Evolutionary conservation across 2,329 filamentous ascomycete genomes (phyloP).

Genomic region (Dichotomopilus funicola): DNA sequence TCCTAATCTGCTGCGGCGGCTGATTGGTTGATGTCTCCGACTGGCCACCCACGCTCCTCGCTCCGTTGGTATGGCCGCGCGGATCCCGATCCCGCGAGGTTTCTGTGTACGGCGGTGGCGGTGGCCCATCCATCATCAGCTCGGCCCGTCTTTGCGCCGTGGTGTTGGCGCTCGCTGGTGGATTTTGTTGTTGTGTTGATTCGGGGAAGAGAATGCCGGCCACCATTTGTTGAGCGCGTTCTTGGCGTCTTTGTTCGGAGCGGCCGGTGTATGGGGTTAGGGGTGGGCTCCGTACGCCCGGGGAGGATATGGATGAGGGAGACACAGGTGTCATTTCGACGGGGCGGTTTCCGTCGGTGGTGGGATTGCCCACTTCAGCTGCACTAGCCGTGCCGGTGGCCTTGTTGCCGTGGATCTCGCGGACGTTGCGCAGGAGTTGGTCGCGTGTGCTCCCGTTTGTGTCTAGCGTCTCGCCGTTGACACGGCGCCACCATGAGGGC

Average conservation of each 20-base stretch:
- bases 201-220: constrained; percentile 46
- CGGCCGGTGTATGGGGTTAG: constrained; percentile 34
- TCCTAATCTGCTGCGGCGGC: constrained; percentile 49
- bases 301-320: constrained; percentile 2
- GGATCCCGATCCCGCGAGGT: neutral
- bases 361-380: constrained; percentile 29
- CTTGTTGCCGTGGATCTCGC: constrained; percentile 45
- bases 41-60: constrained; percentile 39
- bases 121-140: constrained; percentile 39
- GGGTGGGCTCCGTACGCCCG: constrained; percentile 14
- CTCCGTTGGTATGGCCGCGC: constrained; percentile 22
- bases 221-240: constrained; percentile 38
- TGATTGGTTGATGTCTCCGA: constrained; percentile 41
- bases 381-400: constrained; percentile 21
- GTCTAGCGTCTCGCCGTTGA: constrained; percentile 37
- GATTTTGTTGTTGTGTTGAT: constrained; percentile 23
- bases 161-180: constrained; percentile 24
- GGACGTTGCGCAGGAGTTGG: constrained; percentile 47
- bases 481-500: constrained; percentile 60
- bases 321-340: constrained; percentile 30
- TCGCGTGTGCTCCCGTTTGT: constrained; percentile 42
- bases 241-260: constrained; percentile 39
- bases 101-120: constrained; percentile 19
- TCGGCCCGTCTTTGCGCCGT: constrained; percentile 33
- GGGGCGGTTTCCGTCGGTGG: neutral